Base-by-base conservation (phyloP, 129 eudicot genomes). In the Lactuca saligna region DNA sequence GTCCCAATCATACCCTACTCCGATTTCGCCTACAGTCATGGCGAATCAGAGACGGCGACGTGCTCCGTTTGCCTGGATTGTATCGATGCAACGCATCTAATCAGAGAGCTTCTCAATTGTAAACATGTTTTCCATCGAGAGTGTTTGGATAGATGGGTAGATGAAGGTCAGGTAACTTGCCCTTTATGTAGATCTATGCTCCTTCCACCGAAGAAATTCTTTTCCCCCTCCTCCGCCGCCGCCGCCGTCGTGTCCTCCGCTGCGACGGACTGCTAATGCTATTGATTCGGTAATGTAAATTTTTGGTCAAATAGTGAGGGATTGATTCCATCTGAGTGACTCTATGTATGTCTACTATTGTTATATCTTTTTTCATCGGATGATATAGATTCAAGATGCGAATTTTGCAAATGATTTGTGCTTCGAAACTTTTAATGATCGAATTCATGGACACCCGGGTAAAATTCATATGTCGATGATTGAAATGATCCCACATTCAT, bases 111-210 rank as follows among this genome's bases (percentile, higher is more conserved):
- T 31, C 35, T 20, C 6, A 78, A 66, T 54, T 82, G 87, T 39
- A 42, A 44, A 17, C 83, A 82, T 75, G 77, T 69, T 8, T 82
- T 82, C 16, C 87, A 78, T 25, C 57, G 20, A 3, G 73, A 65
- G 50, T 82, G 87, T 71, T 66, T 82, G 35, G 81, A 82, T 79
- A 14, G 72, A 8, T 82, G 87, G 87, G 70, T 79, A 0, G 81
- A 75, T 6, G 66, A 54, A 41, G 83, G 81, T 1, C 72, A 55
- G 3, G 75, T 74, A 11, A 66, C 61, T 56, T 79, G 87, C 41
- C 83, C 87, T 11, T 44, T 79, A 59, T 75, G 87, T 25, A 74
- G 83, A 65, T 65, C 75, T 29, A 67, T 72, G 57, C 44, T 78
- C 15, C 78, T 78, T 60, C 79, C 82, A 3, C 53, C 70, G n/a